These are phyloP conservation scores for Chrysanthemum seticuspe DNA, from an alignment of 129 eudicot genomes.

Conservation along the genomic window DNA sequence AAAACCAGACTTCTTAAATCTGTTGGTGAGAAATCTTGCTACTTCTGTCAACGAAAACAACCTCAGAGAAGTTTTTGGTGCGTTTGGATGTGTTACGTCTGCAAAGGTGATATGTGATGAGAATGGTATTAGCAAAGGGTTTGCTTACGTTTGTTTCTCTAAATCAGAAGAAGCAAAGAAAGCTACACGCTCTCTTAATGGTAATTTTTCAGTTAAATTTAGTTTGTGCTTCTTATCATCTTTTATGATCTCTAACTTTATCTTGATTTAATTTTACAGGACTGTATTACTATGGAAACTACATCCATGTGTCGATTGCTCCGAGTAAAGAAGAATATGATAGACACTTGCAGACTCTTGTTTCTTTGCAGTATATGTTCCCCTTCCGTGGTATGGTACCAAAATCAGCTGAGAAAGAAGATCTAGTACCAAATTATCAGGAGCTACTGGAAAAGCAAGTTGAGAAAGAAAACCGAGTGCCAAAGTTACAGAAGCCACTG, in stretches of 20 bases:
- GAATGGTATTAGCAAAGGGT: conserved; percentile 48
- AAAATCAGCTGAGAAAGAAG: not conserved
- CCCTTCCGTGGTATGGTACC: conserved; percentile 7
- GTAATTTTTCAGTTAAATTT: conserved; percentile 16
- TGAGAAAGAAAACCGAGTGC: not conserved
- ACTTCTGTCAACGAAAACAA: conserved; percentile 31
- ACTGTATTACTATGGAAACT: conserved; percentile 32
- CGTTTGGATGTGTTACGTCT: conserved; percentile 36
- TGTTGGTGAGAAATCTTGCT: conserved; percentile 36
- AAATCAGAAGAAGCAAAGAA: conserved; percentile 41
- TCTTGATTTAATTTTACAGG: conserved; percentile 26
- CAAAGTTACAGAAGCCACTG: not conserved
- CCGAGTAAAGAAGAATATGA: conserved; percentile 22
- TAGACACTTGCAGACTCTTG: conserved; percentile 18
- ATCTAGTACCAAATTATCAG: not conserved
- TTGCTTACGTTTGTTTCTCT: conserved; percentile 38
- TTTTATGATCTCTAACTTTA: conserved; percentile 11
- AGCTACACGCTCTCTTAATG: conserved; percentile 40
- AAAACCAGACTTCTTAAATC: conserved; percentile 22
- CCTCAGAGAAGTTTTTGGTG: conserved; percentile 37
- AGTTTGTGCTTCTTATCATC: no score
- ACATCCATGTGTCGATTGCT: conserved; percentile 38
- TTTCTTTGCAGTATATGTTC: conserved; percentile 1
- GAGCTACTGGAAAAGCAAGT: not conserved
- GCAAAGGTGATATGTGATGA: conserved; percentile 36